Base-by-base conservation (phyloP, 2,329 filamentous ascomycete species). In the Anisogramma anomala region DNA sequence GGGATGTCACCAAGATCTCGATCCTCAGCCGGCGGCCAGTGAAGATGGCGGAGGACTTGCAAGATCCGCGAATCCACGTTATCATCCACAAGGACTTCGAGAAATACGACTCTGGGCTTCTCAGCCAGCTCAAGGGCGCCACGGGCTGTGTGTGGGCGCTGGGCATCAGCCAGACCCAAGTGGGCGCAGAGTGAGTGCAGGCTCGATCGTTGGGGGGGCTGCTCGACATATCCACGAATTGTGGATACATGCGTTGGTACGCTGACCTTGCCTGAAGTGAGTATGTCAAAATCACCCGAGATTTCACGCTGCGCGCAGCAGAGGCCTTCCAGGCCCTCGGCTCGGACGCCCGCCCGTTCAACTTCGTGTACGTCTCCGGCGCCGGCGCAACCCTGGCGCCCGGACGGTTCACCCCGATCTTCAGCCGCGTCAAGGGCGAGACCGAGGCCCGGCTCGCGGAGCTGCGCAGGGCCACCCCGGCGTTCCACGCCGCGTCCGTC, bases 111-210 rank as follows among this genome's bases (percentile, higher is more conserved):
- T 51, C 68, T 0, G 63, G 65, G 0, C 49, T 85, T 2, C 64
- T 86, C 8, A 48, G 59, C 18, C 65, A 79, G 53, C 64, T 88
- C 0, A 65, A 68, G 39, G 81, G 74, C 17, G 82, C 82, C 0
- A 62, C 70, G 6, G 82, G 77, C 2, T 82, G 77, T 45, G 77
- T 87, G 1, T 88, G 83, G 83, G 82, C 83, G 0, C 65, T 81
- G 33, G 82, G 83, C 0, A 75, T 79, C 35, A 77, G 72, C 46
- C 71, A 78, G 52, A 74, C 58, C 9, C 61, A 69, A 30, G 79
- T 84, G 6, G 55, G 55, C 42, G 74, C 72, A 46, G 73, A 79
- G 70, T 79, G 52, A 46, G 69, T 54, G 13, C 22, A 6, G 6
- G 9, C 22, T 9, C 22, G 22, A 33, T 6, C 20, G 11, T 10